phyloP scores from a whole-genome alignment of 2,329 filamentous ascomycete species.

The Fusarium sp. region DNA sequence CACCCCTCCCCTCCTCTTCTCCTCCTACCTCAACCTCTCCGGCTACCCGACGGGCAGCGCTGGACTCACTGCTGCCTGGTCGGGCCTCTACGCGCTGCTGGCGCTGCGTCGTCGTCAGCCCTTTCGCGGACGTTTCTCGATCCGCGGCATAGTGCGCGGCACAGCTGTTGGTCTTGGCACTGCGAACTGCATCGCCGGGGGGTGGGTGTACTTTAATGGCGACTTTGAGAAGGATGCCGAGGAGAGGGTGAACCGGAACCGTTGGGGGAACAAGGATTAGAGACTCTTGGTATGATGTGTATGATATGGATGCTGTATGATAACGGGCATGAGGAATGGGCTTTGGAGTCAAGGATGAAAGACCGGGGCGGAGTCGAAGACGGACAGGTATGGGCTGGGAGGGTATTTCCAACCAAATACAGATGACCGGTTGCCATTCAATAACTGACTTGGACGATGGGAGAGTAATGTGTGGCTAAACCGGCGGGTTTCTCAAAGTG shows the following conservation, averaged over 20 bases:
- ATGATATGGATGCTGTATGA: slow-evolving; percentile 29
- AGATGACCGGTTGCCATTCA: neutral
- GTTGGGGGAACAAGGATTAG: slow-evolving; percentile 58
- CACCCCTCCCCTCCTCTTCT: slow-evolving; percentile 66
- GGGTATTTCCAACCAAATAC: neutral
- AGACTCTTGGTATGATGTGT: slow-evolving; percentile 1
- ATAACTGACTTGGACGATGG: neutral
- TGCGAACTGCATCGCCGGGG: slow-evolving; percentile 62
- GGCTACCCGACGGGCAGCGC: slow-evolving; percentile 69
- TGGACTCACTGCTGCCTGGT: slow-evolving; percentile 67
- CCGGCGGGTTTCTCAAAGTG: neutral
- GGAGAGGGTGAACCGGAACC: slow-evolving; percentile 61
- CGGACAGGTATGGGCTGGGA: neutral
- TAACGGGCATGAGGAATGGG: slow-evolving; percentile 1
- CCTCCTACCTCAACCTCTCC: slow-evolving; percentile 70
- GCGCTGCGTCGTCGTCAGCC: slow-evolving; percentile 62
- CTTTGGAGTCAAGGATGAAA: neutral
- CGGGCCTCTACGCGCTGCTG: slow-evolving; percentile 68
- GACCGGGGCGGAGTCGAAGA: neutral
- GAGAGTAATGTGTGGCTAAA: neutral
- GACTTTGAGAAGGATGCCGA: slow-evolving; percentile 63
- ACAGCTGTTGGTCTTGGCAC: slow-evolving; percentile 62
- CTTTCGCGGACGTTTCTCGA: slow-evolving; percentile 57
- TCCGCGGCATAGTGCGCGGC: slow-evolving; percentile 64
- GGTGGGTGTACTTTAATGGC: slow-evolving; percentile 65